Conservation (phyloP, 2,329 filamentous ascomycete genomes). For the Fusarium scirpi region DNA sequence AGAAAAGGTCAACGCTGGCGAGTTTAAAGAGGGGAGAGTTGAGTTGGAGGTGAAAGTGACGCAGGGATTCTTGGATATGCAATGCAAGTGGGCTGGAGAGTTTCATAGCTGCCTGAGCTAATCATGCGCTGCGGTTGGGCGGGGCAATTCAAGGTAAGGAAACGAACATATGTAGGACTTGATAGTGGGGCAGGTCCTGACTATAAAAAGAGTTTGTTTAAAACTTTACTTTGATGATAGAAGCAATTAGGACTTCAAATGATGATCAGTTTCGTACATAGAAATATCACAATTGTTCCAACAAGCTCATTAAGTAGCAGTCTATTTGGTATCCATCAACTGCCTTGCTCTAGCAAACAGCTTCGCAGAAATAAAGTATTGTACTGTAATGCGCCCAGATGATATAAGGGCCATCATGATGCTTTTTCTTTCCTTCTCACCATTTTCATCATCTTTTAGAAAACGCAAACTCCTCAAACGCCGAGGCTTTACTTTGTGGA, state of each 20-base stretch:
- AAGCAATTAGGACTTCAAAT: neutral
- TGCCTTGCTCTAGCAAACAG: neutral
- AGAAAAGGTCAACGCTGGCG: conserved; percentile 14
- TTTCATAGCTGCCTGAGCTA: conserved; percentile 47
- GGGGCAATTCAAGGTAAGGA: conserved; percentile 30
- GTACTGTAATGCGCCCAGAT: conserved; percentile 3
- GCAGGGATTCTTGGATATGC: conserved; percentile 26
- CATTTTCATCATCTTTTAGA: conserved; percentile 9
- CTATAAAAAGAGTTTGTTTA: conserved; percentile 9
- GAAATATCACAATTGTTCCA: neutral
- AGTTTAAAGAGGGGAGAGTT: conserved; percentile 28
- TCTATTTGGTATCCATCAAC: conserved; percentile 36
- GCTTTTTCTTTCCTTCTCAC: conserved; percentile 5
- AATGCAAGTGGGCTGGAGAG: conserved; percentile 28
- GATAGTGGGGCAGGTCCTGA: neutral
- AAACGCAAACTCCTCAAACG: conserved; percentile 45
- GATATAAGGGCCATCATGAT: neutral
- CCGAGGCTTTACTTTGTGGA: conserved; percentile 26
- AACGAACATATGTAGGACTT: conserved; percentile 10
- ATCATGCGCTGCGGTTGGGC: conserved; percentile 27
- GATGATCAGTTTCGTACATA: neutral
- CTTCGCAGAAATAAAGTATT: conserved; percentile 7
- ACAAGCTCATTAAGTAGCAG: neutral
- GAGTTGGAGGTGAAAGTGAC: conserved; percentile 42
- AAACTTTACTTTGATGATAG: neutral